Percentiles rank a stretch among this genome's conserved stretches.
Conservation (phyloP, 2,329 filamentous ascomycete genomes). For the Lasiodiplodia gonubiensis region DNA sequence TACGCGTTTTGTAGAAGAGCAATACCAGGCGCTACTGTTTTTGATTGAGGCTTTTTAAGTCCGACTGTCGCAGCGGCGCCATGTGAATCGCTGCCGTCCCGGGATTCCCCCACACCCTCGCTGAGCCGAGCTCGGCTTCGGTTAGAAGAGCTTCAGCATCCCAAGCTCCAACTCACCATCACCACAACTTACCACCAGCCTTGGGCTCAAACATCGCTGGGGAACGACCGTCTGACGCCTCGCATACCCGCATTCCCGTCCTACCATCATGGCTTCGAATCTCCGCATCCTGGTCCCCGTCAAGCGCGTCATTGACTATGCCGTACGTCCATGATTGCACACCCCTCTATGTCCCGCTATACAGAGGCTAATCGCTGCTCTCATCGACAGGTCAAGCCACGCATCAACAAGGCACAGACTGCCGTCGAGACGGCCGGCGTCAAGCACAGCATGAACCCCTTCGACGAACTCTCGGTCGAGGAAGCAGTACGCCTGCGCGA, state of each 20-base stretch:
- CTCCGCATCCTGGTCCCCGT: conserved; percentile 62
- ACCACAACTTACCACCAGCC: background rate
- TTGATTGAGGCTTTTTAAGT: background rate
- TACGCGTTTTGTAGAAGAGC: background rate
- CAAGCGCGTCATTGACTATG: conserved; percentile 65
- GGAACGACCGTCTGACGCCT: background rate
- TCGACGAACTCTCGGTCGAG: conserved; percentile 97
- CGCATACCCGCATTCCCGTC: background rate
- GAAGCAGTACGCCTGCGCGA: conserved; percentile 95
- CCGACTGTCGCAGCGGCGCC: conserved; percentile 16
- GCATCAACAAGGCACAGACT: conserved; percentile 74
- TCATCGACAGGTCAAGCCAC: conserved; percentile 65
- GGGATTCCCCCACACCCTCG: conserved; percentile 18
- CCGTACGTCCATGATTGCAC: conserved; percentile 46
- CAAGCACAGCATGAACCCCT: conserved; percentile 98
- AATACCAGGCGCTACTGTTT: too few relatives aligned
- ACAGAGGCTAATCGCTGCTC: conserved; percentile 24
- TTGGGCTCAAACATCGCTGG: background rate
- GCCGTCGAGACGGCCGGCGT: conserved; percentile 90
- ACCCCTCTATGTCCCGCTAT: background rate
- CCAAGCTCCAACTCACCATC: conserved; percentile 10
- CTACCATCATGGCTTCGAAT: conserved; percentile 41
- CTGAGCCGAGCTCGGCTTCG: conserved; percentile 28
- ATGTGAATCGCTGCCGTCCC: conserved; percentile 11
- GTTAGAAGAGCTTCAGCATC: conserved; percentile 27